Evolutionary conservation across 495 filamentous ascomycete genomes (phyloP).

Genomic region (Aspergillus saccharolyticus): DNA sequence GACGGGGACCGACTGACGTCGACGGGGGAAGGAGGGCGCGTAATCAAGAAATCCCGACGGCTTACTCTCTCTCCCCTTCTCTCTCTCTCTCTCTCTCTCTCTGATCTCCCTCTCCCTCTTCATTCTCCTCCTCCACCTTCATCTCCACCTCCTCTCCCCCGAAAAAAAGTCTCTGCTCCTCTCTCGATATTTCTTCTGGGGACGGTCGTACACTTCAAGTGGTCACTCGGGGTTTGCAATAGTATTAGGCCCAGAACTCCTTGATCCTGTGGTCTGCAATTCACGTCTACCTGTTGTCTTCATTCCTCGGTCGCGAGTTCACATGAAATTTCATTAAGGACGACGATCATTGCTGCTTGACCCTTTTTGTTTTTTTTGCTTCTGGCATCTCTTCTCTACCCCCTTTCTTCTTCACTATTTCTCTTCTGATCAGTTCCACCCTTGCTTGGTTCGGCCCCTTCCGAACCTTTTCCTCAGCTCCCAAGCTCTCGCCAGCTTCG

Average conservation of each 20-base stretch:
- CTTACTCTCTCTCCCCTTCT: neutral
- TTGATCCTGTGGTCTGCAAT: neutral
- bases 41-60: constrained; percentile 2
- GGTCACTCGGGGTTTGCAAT: constrained; percentile 2
- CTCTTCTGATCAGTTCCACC: constrained; percentile 3
- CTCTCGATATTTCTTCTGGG: neutral
- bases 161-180: too few species aligned
- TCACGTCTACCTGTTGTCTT: constrained; percentile 4
- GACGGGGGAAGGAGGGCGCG: constrained; percentile 7
- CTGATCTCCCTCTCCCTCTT: constrained; percentile 7
- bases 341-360: constrained; percentile 19
- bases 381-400: constrained; percentile 3
- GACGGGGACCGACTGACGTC: constrained; percentile 13
- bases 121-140: neutral
- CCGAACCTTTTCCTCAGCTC: constrained; percentile 19
- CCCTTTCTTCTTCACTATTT: constrained; percentile 5
- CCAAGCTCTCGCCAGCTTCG: constrained; percentile 19
- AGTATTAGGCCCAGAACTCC: neutral
- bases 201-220: neutral
- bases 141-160: constrained; percentile 1
- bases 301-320: constrained; percentile 19
- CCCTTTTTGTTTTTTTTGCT: constrained; percentile 3
- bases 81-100: constrained; percentile 4
- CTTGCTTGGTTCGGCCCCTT: constrained; percentile 8
- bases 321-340: constrained; percentile 25